These are phyloP conservation scores for Mortierella hygrophila DNA, from an alignment of 192 early-diverging fungal species.

Conservation along the genomic window DNA sequence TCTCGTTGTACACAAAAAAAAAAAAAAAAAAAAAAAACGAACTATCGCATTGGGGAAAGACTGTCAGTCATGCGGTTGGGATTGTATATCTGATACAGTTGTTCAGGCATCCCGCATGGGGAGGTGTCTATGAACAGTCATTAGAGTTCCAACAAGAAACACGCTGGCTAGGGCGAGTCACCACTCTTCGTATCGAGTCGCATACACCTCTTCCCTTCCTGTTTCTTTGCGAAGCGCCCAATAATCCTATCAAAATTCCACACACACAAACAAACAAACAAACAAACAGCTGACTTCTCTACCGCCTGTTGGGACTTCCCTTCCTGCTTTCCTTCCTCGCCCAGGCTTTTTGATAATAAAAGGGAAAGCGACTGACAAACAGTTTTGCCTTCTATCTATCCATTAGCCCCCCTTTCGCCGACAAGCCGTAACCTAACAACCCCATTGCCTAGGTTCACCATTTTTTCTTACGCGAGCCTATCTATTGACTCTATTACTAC, in stretches of 20 bases:
- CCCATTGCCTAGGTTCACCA: background rate
- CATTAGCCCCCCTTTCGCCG: no score
- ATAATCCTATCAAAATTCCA: background rate
- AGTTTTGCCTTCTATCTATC: slow-evolving; percentile 1
- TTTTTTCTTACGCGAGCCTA: background rate
- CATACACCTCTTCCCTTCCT: background rate
- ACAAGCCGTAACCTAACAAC: no score
- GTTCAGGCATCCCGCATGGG: no score
- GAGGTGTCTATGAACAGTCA: background rate
- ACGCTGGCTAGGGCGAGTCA: background rate
- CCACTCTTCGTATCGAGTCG: background rate
- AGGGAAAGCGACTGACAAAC: slow-evolving; percentile 6
- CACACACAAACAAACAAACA: background rate
- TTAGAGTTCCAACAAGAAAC: background rate
- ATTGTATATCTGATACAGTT: no score
- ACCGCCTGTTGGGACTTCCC: no score
- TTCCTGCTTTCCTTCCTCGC: background rate
- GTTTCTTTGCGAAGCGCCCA: background rate
- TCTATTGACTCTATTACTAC: background rate
- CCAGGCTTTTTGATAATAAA: background rate
- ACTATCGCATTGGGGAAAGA: background rate
- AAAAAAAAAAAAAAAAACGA: no score
- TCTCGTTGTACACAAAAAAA: no score
- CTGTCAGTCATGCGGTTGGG: background rate
- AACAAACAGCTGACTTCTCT: background rate